Conservation (phyloP, 2,329 filamentous ascomycete species). For the Bipolaris bicolor region DNA sequence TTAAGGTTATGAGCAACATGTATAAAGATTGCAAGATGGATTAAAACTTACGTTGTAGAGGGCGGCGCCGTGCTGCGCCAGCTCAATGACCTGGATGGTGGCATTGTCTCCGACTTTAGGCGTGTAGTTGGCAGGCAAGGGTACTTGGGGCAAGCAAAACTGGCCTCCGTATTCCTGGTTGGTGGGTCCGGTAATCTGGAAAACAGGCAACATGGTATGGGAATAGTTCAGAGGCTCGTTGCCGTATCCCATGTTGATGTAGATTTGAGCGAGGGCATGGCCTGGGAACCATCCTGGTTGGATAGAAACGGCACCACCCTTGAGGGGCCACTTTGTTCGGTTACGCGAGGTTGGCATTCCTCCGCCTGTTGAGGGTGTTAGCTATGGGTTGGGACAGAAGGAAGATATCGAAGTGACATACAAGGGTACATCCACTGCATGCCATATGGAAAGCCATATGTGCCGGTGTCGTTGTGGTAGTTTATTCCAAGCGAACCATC, state of each 20-base stretch:
- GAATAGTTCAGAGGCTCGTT: conserved; percentile 87
- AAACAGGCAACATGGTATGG: conserved; percentile 76
- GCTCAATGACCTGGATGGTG: conserved; percentile 87
- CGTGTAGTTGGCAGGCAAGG: conserved; percentile 73
- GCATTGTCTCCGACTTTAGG: conserved; percentile 84
- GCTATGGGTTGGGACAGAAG: background rate
- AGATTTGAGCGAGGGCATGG: conserved; percentile 80
- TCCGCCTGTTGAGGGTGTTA: conserved; percentile 66
- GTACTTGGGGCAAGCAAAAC: conserved; percentile 88
- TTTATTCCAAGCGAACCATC: conserved; percentile 55
- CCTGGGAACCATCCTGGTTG: conserved; percentile 97
- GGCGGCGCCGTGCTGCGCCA: conserved; percentile 80
- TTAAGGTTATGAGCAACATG: conserved; percentile 8
- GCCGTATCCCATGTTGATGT: conserved; percentile 89
- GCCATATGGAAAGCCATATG: conserved; percentile 73
- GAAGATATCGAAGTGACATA: conserved; percentile 57
- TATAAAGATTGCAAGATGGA: background rate
- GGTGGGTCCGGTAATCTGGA: conserved; percentile 81
- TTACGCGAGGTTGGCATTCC: conserved; percentile 79
- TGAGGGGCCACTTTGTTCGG: conserved; percentile 88
- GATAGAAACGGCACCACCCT: conserved; percentile 83
- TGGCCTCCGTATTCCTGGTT: conserved; percentile 87
- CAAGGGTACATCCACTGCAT: conserved; percentile 97
- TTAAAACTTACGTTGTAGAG: conserved; percentile 72
- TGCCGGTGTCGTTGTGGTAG: conserved; percentile 55